Percentiles rank a stretch among this genome's conserved stretches.
Evolutionary conservation across 352 stramenopile species (phyloP).

Genomic region (Phytopythium kandeliae): DNA sequence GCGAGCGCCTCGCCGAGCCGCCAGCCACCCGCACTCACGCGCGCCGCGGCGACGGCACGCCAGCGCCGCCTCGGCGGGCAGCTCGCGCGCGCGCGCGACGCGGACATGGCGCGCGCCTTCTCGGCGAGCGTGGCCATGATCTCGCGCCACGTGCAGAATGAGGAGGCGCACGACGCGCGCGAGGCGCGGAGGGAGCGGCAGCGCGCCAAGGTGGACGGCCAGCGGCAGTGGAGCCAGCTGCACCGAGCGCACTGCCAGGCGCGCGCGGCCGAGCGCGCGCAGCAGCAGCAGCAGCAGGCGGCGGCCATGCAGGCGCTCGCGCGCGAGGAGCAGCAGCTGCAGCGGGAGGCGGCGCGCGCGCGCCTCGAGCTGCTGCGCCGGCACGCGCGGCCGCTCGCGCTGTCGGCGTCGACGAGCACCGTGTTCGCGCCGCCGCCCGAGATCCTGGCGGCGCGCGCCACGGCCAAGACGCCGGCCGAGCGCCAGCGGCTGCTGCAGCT

Average conservation of each 20-base stretch:
- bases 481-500: conserved; percentile 31
- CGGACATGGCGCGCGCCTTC: conserved; percentile 56
- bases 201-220: conserved; percentile 35
- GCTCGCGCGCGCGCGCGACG: conserved; percentile 25
- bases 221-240: conserved; percentile 35
- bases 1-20: not conserved
- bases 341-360: conserved; percentile 29
- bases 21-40: not conserved
- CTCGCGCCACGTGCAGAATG: conserved; percentile 61
- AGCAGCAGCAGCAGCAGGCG: conserved; percentile 17
- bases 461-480: conserved; percentile 37
- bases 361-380: conserved; percentile 41
- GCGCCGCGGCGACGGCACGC: no score
- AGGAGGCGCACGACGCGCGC: conserved; percentile 47
- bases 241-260: conserved; percentile 54
- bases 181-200: conserved; percentile 34
- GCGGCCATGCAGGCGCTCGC: conserved; percentile 53
- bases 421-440: conserved; percentile 60
- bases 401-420: conserved; percentile 68
- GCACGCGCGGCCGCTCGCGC: conserved; percentile 39
- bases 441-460: conserved; percentile 53
- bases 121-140: conserved; percentile 71
- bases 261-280: conserved; percentile 33
- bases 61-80: conserved; percentile 22
- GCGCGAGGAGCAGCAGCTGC: conserved; percentile 39